A percentile compares a stretch with the other conserved stretches of the same genome.
Conservation (phyloP, 441 rosid genomes). For the Melastoma candidum region DNA sequence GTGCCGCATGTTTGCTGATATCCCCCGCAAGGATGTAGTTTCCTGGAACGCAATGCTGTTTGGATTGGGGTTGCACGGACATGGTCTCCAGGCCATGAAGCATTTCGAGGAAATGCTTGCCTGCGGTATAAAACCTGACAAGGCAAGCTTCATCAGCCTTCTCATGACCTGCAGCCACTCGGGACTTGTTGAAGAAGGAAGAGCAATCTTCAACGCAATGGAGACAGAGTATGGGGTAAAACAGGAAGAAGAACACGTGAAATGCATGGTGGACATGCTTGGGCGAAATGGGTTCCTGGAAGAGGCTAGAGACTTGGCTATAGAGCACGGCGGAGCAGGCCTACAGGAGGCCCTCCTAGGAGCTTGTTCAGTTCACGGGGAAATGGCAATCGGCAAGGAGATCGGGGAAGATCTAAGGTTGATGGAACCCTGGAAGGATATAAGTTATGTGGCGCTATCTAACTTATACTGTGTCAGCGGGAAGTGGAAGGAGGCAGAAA, state of each 20-base stretch:
- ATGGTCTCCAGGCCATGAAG: constrained; percentile 37
- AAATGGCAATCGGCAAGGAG: constrained; percentile 30
- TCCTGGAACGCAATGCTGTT: constrained; percentile 72
- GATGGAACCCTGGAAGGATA: constrained; percentile 38
- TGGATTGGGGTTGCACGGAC: constrained; percentile 60
- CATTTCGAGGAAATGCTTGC: constrained; percentile 45
- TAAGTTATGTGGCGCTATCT: constrained; percentile 48
- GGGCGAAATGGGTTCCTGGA: constrained; percentile 52
- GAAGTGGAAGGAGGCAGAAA: constrained; percentile 71
- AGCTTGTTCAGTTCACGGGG: constrained; percentile 43
- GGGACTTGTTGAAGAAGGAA: constrained; percentile 53
- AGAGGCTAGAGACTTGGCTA: constrained; percentile 48
- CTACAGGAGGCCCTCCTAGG: constrained; percentile 51
- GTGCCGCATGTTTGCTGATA: constrained; percentile 35
- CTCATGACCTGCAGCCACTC: constrained; percentile 70
- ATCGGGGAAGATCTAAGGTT: constrained; percentile 27
- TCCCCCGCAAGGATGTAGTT: constrained; percentile 45
- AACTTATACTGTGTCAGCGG: constrained; percentile 53
- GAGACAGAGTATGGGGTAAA: constrained; percentile 28
- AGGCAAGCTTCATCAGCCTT: constrained; percentile 59
- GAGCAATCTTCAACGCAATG: constrained; percentile 35
- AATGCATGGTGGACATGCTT: constrained; percentile 73
- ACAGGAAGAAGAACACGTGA: constrained; percentile 43
- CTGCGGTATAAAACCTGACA: constrained; percentile 50
- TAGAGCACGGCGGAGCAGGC: constrained; percentile 17